These are phyloP conservation scores for Phytopythium aichiense DNA, from an alignment of 352 stramenopile species.

Conservation along the genomic window DNA sequence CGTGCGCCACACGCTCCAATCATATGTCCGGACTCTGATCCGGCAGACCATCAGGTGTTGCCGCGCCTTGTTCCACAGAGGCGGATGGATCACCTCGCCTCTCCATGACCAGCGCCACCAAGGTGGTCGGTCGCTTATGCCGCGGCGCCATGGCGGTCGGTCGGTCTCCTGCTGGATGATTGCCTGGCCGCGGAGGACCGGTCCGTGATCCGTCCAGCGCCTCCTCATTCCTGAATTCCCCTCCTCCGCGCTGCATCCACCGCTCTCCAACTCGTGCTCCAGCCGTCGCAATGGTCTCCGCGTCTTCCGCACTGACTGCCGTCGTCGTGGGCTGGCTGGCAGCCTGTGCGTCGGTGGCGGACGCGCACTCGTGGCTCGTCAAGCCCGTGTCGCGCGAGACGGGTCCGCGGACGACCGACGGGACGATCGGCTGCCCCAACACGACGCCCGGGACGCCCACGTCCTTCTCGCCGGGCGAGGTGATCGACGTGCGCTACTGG, in stretches of 20 bases:
- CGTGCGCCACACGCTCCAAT: not conserved
- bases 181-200: not conserved
- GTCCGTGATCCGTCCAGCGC: not conserved
- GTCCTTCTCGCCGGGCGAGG: slow-evolving; percentile 32
- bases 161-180: not conserved
- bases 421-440: slow-evolving; percentile 27
- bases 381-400: slow-evolving; percentile 40
- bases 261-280: not conserved
- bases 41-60: not conserved
- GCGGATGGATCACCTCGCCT: not conserved
- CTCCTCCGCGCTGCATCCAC: not conserved
- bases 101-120: not conserved
- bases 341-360: not conserved
- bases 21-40: not conserved
- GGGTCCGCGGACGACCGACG: slow-evolving; percentile 23
- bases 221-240: not conserved
- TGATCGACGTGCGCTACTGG: slow-evolving; percentile 45
- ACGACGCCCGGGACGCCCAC: slow-evolving; percentile 26
- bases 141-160: not conserved
- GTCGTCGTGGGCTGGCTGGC: not conserved
- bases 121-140: not conserved
- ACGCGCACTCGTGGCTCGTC: slow-evolving; percentile 40
- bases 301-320: not conserved
- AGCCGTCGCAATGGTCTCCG: not conserved
- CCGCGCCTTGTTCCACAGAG: not conserved